Percentiles rank a stretch among this genome's conserved stretches.
Evolutionary conservation across 805 yeast species (phyloP).

Genomic region (Candida glaebosa): DNA sequence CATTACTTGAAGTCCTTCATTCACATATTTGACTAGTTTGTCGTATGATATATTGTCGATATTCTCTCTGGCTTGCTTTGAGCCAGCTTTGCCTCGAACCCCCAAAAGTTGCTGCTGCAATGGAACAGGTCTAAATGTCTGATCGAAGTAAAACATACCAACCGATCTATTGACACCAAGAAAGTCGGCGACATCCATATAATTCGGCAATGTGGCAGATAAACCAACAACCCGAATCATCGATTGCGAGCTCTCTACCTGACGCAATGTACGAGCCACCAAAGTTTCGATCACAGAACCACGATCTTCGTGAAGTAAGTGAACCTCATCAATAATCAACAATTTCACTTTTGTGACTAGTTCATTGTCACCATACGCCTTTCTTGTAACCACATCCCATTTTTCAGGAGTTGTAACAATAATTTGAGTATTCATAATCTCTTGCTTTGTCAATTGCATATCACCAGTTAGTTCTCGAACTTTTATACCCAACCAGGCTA

Average conservation of each 20-base stretch:
- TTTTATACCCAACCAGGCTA: constrained; percentile 79
- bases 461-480: constrained; percentile 95
- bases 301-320: constrained; percentile 92
- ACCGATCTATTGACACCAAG: constrained; percentile 83
- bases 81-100: constrained; percentile 81
- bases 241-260: constrained; percentile 90
- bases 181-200: constrained; percentile 90
- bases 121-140: constrained; percentile 91
- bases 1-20: constrained; percentile 85
- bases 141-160: constrained; percentile 94
- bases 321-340: constrained; percentile 93
- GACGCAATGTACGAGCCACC: constrained; percentile 91
- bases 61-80: constrained; percentile 65
- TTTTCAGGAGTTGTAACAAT: constrained; percentile 95
- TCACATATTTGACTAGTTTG: constrained; percentile 63
- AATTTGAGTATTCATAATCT: constrained; percentile 74
- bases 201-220: constrained; percentile 92
- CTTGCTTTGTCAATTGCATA: constrained; percentile 68
- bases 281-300: constrained; percentile 96
- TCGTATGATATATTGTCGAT: constrained; percentile 76
- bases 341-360: constrained; percentile 79
- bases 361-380: constrained; percentile 84
- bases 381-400: constrained; percentile 98
- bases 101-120: constrained; percentile 85
- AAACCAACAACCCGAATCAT: constrained; percentile 93